Conservation (phyloP, 768 basidiomycete species). For the Boletus insuetus region DNA sequence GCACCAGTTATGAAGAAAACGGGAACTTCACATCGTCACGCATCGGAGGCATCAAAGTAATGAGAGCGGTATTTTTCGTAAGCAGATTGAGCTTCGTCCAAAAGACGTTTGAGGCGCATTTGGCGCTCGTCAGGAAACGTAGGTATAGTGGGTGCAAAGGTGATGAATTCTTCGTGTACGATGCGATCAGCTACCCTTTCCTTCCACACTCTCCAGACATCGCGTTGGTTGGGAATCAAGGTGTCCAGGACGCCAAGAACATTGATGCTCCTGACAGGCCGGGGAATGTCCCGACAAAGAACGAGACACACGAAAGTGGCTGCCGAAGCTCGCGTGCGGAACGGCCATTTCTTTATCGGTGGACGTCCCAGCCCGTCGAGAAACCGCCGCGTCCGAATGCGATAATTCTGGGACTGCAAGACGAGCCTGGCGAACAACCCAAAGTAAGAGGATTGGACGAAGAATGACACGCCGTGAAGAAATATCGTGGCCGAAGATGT, state of each 20-base stretch:
- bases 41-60: background rate
- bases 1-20: background rate
- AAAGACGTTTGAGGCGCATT: constrained; percentile 3
- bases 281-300: constrained; percentile 12
- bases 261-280: constrained; percentile 11
- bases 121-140: constrained; percentile 13
- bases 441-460: constrained; percentile 17
- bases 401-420: constrained; percentile 14
- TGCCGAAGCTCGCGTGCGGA: constrained; percentile 14
- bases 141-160: constrained; percentile 15
- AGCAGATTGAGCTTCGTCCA: constrained; percentile 14
- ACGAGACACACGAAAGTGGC: constrained; percentile 16
- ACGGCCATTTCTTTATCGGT: constrained; percentile 11
- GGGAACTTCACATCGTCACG: background rate
- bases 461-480: constrained; percentile 9
- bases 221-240: constrained; percentile 12
- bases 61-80: background rate
- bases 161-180: constrained; percentile 6
- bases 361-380: constrained; percentile 7
- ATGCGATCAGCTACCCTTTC: constrained; percentile 18
- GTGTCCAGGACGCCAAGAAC: constrained; percentile 12
- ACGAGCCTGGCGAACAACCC: constrained; percentile 15
- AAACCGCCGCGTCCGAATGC: constrained; percentile 14
- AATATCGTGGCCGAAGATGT: constrained; percentile 1
- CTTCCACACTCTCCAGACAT: constrained; percentile 18